Conservation (phyloP, 208 protist genomes). For the Trypanosomatidae sp. region DNA sequence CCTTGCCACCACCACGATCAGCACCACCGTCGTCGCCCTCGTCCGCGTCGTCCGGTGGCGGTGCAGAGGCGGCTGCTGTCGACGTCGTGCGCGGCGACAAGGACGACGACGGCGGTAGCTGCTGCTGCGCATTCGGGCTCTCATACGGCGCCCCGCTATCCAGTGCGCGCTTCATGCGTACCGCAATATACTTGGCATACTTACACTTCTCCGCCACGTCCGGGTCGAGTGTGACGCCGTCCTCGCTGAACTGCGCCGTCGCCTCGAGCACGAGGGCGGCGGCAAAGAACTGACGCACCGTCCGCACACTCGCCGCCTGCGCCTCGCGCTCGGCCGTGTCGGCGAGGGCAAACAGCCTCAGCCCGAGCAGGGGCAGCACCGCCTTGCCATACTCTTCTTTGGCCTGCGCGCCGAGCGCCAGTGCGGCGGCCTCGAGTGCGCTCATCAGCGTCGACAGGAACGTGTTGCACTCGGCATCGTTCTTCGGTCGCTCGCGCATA, state of each 20-base stretch:
- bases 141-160: conserved; percentile 30
- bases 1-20: too few relatives aligned
- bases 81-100: neutral
- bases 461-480: conserved; percentile 23
- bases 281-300: conserved; percentile 63
- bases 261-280: conserved; percentile 56
- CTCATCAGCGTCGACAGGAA: conserved; percentile 41
- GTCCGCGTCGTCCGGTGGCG: too few relatives aligned
- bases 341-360: conserved; percentile 65
- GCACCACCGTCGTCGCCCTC: neutral
- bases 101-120: too few relatives aligned
- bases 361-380: conserved; percentile 33
- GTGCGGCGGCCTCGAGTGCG: conserved; percentile 26
- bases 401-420: conserved; percentile 13
- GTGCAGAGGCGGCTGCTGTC: too few relatives aligned
- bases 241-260: conserved; percentile 61
- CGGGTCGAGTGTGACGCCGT: conserved; percentile 32
- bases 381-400: conserved; percentile 33
- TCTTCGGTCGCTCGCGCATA: conserved; percentile 26
- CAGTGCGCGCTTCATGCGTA: conserved; percentile 59
- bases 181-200: conserved; percentile 70
- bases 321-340: conserved; percentile 58
- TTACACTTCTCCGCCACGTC: conserved; percentile 53
- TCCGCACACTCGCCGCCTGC: conserved; percentile 18
- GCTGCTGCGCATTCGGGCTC: conserved; percentile 25